A percentile compares a stretch with the other conserved stretches of the same genome.
phyloP scores from a whole-genome alignment of 441 rosid genomes.

The Theobroma grandiflorum region DNA sequence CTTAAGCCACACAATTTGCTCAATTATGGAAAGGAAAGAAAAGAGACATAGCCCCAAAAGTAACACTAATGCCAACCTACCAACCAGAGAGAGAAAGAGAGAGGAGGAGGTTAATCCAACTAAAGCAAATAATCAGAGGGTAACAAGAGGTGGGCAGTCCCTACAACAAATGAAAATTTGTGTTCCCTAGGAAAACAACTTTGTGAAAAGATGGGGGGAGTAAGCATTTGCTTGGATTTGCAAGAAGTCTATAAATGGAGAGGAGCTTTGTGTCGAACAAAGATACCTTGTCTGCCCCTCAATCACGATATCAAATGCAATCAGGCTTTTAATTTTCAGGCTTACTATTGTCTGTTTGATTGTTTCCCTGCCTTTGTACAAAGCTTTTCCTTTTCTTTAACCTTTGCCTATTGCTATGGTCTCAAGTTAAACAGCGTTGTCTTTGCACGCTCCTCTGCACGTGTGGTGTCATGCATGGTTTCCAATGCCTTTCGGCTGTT shows the following conservation, averaged over 20 bases:
- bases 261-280: neutral
- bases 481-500: neutral
- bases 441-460: neutral
- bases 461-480: neutral
- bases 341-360: too few relatives aligned
- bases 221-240: slow-evolving; percentile 13
- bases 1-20: too few relatives aligned
- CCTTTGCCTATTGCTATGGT: too few relatives aligned
- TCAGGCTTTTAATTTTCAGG: too few relatives aligned
- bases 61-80: slow-evolving; percentile 14
- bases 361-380: too few relatives aligned
- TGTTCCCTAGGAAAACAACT: slow-evolving; percentile 32
- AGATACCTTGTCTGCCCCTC: slow-evolving; percentile 12
- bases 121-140: too few relatives aligned
- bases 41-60: neutral
- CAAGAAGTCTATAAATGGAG: neutral
- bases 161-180: neutral
- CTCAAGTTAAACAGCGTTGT: too few relatives aligned
- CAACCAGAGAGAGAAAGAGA: slow-evolving; percentile 5
- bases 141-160: too few relatives aligned
- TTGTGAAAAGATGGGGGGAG: slow-evolving; percentile 5
- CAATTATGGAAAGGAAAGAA: too few relatives aligned
- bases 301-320: neutral
- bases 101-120: neutral
- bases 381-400: too few relatives aligned